These are phyloP conservation scores for Edaphochlamys debaryana DNA, from an alignment of 139 green algal genomes.

Conservation along the genomic window DNA sequence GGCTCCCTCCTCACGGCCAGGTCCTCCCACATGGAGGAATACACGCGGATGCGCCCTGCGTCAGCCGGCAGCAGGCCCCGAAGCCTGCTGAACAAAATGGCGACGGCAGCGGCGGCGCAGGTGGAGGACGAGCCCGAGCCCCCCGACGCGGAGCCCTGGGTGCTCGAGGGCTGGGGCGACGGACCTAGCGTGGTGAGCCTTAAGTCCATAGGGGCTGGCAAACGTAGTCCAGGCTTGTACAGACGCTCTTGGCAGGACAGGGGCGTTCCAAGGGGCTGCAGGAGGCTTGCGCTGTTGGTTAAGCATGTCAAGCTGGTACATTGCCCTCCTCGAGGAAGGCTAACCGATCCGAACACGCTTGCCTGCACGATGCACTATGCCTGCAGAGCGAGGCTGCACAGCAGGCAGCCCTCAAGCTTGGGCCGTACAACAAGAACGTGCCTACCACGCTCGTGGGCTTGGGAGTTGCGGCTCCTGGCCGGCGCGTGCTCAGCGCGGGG, in stretches of 20 bases:
- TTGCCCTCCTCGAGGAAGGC: background rate
- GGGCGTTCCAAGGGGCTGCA: too few species aligned
- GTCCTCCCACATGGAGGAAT: slow-evolving; percentile 41
- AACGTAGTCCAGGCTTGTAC: too few species aligned
- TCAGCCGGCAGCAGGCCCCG: slow-evolving; percentile 40
- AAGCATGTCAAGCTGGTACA: too few species aligned
- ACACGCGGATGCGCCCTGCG: slow-evolving; percentile 26
- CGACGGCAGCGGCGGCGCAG: slow-evolving; percentile 9
- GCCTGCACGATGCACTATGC: background rate
- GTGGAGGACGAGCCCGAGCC: slow-evolving; percentile 14
- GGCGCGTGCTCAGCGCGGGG: slow-evolving; percentile 29
- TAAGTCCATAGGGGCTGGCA: background rate
- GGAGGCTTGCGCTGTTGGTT: too few species aligned
- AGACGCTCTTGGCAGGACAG: too few species aligned
- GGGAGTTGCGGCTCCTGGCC: background rate
- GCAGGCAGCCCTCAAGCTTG: slow-evolving; percentile 36
- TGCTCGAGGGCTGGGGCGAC: slow-evolving; percentile 47
- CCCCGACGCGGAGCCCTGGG: slow-evolving; percentile 39
- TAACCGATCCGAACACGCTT: too few species aligned
- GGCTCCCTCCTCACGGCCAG: too few species aligned
- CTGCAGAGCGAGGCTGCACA: slow-evolving; percentile 24
- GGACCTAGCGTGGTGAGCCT: slow-evolving; percentile 34
- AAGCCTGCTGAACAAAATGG: slow-evolving; percentile 42
- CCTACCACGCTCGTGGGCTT: slow-evolving; percentile 30
- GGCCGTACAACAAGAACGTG: slow-evolving; percentile 25